Evolutionary conservation across 306 rosid genomes (phyloP).

Genomic region (Arachis hypogaea): DNA sequence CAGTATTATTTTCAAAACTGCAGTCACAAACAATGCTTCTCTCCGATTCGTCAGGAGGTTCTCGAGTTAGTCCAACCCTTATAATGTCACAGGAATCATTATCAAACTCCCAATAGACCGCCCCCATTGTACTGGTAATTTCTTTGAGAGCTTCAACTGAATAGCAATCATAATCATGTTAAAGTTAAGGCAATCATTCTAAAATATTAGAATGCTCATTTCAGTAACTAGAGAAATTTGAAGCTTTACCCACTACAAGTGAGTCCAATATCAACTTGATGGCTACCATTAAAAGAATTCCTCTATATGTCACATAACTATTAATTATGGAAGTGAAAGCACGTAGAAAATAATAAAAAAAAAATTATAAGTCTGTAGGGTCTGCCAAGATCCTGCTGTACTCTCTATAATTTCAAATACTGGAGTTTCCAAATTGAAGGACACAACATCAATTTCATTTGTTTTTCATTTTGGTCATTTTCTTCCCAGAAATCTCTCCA

Average conservation of each 20-base stretch:
- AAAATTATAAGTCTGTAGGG: not conserved
- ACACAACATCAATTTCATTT: not conserved
- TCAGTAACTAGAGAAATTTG: no score
- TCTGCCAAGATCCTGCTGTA: not conserved
- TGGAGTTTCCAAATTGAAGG: conserved; percentile 18
- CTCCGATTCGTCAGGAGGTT: conserved; percentile 44
- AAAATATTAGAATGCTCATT: no score
- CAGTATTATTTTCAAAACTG: conserved; percentile 39
- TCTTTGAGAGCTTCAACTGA: conserved; percentile 67
- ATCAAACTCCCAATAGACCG: conserved; percentile 63
- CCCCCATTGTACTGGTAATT: conserved; percentile 58
- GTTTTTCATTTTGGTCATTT: no score
- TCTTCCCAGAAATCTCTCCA: conserved; percentile 1
- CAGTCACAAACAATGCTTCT: conserved; percentile 53
- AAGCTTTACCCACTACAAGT: not conserved
- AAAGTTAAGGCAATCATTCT: conserved; percentile 31
- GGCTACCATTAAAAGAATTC: not conserved
- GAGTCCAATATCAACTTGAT: conserved; percentile 24
- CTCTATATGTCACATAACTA: no score
- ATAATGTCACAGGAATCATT: conserved; percentile 50
- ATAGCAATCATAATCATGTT: conserved; percentile 21
- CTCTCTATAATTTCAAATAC: not conserved
- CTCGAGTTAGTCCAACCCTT: conserved; percentile 56
- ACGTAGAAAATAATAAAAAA: not conserved
- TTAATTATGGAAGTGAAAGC: not conserved